These are phyloP conservation scores for Mrakia blollopis DNA, from an alignment of 768 basidiomycete species.

Conservation along the genomic window DNA sequence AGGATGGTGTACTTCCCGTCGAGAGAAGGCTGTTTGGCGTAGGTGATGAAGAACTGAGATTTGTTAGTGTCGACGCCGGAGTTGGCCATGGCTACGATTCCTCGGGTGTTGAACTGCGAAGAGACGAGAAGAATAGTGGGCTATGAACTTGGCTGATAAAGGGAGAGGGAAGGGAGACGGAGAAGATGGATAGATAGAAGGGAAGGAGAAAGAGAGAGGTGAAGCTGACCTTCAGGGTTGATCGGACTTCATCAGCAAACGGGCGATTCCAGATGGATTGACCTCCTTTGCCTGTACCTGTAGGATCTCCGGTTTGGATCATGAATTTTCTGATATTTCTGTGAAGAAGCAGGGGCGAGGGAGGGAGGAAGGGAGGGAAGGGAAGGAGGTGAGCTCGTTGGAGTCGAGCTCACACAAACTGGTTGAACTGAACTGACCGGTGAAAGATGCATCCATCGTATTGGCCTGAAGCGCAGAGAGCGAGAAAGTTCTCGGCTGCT, in stretches of 20 bases:
- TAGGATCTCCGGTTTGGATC: conserved; percentile 57
- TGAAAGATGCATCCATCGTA: conserved; percentile 85
- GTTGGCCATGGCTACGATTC: conserved; percentile 97
- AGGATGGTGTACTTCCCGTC: conserved; percentile 89
- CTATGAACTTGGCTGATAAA: conserved; percentile 63
- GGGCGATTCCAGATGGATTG: conserved; percentile 94
- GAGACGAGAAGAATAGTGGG: not conserved
- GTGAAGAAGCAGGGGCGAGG: not conserved
- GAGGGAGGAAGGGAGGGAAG: not conserved
- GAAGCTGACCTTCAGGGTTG: conserved; percentile 75
- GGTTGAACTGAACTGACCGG: conserved; percentile 42
- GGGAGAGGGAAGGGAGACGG: too few species aligned
- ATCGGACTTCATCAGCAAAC: conserved; percentile 85
- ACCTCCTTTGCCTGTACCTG: conserved; percentile 88
- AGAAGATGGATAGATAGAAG: too few species aligned
- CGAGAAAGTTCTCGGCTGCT: conserved; percentile 96
- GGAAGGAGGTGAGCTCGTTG: not conserved
- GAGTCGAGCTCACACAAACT: not conserved
- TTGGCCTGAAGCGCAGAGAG: conserved; percentile 81
- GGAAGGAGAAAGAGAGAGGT: not conserved
- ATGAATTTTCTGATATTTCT: conserved; percentile 95
- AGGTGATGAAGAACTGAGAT: conserved; percentile 72
- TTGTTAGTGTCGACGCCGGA: conserved; percentile 91
- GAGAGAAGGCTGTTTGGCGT: conserved; percentile 86
- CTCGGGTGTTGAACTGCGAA: conserved; percentile 82